Percentiles rank a stretch among this genome's conserved stretches.
These are phyloP conservation scores for Penicillium verhagenii DNA, from an alignment of 495 filamentous ascomycete genomes.

Conservation along the genomic window DNA sequence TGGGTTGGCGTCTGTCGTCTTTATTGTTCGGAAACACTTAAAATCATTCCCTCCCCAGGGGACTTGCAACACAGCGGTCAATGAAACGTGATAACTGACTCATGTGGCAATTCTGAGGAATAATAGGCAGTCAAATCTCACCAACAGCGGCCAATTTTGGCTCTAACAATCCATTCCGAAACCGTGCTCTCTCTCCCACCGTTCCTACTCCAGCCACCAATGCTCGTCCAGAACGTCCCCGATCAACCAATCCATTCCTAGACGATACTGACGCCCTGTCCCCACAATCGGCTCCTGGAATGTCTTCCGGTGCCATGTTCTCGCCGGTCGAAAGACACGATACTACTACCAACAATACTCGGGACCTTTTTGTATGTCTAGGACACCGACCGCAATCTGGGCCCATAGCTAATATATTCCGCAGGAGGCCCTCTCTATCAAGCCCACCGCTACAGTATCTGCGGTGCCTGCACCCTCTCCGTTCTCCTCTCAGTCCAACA, in stretches of 20 bases:
- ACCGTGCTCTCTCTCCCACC: constrained; percentile 76
- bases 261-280: constrained; percentile 61
- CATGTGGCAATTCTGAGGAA: constrained; percentile 5
- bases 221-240: constrained; percentile 60
- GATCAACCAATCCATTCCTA: constrained; percentile 90
- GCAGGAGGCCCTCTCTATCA: constrained; percentile 45
- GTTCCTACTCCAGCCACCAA: constrained; percentile 39
- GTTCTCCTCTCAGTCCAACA: constrained; percentile 31
- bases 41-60: neutral
- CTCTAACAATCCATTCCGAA: constrained; percentile 99
- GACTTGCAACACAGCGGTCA: neutral
- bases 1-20: neutral
- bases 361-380: constrained; percentile 85
- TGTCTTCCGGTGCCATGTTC: constrained; percentile 52
- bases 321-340: constrained; percentile 51
- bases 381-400: neutral
- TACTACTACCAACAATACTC: constrained; percentile 62
- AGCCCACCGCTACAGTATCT: constrained; percentile 21
- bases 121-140: constrained; percentile 25
- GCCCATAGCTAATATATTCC: constrained; percentile 7
- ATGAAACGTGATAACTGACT: constrained; percentile 7
- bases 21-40: neutral
- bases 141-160: constrained; percentile 62
- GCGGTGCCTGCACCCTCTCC: constrained; percentile 6
- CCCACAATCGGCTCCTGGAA: constrained; percentile 43